Percentiles rank a stretch among this genome's conserved stretches.
Conservation (phyloP, 257 asterid genomes). For the Solanum paucissectum region DNA sequence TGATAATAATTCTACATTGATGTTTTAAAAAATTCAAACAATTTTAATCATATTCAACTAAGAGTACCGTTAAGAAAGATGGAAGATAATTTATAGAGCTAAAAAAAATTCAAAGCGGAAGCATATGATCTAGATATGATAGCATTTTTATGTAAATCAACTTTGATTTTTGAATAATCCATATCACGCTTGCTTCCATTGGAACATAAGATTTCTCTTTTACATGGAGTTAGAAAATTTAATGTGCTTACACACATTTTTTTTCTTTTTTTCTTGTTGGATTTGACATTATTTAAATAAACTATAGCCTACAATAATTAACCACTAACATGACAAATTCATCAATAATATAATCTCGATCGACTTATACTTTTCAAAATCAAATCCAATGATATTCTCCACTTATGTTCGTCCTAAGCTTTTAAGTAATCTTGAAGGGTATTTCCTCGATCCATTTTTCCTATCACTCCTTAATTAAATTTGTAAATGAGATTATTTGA, state of each 20-base stretch:
- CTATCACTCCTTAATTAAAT: fast-evolving
- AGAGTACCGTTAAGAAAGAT: fast-evolving
- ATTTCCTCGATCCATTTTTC: too few relatives aligned
- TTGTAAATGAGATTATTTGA: not conserved
- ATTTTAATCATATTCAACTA: not conserved
- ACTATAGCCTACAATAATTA: not conserved
- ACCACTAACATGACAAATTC: not conserved
- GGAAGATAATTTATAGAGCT: not conserved
- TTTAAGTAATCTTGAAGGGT: too few relatives aligned
- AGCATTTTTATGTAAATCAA: not conserved
- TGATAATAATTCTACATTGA: not conserved
- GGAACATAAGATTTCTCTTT: not conserved
- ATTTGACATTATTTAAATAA: not conserved
- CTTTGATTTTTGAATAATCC: not conserved
- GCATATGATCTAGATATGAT: too few relatives aligned
- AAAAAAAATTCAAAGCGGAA: fast-evolving
- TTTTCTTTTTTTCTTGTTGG: not conserved
- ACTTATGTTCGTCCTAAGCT: too few relatives aligned
- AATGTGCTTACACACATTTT: not conserved
- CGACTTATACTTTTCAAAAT: not conserved
- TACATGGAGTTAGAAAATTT: not conserved
- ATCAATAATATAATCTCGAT: not conserved
- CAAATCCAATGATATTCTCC: too few relatives aligned
- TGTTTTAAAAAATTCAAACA: not conserved
- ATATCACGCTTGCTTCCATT: not conserved